These are phyloP conservation scores for Carallia pectinifolia DNA, from an alignment of 345 rosid genomes.

Conservation along the genomic window DNA sequence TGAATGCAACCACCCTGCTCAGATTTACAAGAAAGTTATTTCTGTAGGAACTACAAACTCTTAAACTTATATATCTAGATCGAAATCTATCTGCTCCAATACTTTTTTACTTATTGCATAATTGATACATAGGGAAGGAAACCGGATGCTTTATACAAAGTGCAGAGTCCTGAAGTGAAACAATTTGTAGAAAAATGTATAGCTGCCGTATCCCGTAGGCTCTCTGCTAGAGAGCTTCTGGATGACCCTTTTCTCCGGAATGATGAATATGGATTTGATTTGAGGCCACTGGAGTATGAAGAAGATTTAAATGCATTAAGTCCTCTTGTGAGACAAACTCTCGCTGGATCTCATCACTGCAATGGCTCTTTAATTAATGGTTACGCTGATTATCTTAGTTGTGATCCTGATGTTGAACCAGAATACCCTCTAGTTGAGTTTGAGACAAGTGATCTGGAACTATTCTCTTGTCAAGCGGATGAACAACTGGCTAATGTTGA, in stretches of 20 bases:
- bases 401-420: conserved; percentile 37
- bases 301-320: conserved; percentile 39
- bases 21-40: conserved; percentile 95
- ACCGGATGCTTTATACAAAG: conserved; percentile 80
- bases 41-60: conserved; percentile 58
- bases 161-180: conserved; percentile 69
- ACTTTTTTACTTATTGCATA: conserved; percentile 9
- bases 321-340: conserved; percentile 50
- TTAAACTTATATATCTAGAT: neutral
- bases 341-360: conserved; percentile 30
- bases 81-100: neutral
- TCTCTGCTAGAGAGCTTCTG: conserved; percentile 78
- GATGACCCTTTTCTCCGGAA: conserved; percentile 71
- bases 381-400: conserved; percentile 6
- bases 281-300: conserved; percentile 41
- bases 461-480: conserved; percentile 64
- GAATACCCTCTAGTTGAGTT: conserved; percentile 46
- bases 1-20: conserved; percentile 91
- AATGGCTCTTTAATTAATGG: conserved; percentile 23
- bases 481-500: conserved; percentile 49
- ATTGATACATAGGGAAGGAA: conserved; percentile 67
- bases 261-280: conserved; percentile 55
- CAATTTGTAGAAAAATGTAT: conserved; percentile 85
- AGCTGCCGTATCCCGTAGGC: conserved; percentile 69
- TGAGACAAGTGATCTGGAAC: conserved; percentile 58